Percentiles rank a stretch among this genome's conserved stretches.
These are phyloP conservation scores for Diaporthe destruens DNA, from an alignment of 2,329 filamentous ascomycete species.

Conservation along the genomic window DNA sequence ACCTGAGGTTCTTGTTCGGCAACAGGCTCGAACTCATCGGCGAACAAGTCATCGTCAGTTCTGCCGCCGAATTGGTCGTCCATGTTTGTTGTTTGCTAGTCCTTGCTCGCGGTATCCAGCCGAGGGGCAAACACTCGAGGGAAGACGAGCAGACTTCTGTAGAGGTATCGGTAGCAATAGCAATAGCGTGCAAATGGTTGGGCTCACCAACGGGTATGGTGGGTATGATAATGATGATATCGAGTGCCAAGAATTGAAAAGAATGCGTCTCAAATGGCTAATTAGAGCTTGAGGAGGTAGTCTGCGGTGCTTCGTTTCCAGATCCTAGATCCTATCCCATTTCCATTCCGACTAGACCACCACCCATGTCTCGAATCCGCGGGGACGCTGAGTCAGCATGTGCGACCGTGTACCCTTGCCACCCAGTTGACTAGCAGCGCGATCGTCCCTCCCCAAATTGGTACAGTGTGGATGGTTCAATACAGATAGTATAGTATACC, in stretches of 20 bases:
- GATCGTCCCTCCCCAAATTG: not conserved
- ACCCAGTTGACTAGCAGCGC: not conserved
- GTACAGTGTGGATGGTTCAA: not conserved
- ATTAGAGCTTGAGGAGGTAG: not conserved
- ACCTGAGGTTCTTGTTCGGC: slow-evolving; percentile 43
- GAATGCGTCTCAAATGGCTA: slow-evolving; percentile 26
- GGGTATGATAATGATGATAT: not conserved
- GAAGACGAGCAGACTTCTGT: not conserved
- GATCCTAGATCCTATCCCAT: slow-evolving; percentile 20
- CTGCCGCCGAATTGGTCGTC: slow-evolving; percentile 72
- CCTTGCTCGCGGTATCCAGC: slow-evolving; percentile 1
- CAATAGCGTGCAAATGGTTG: not conserved
- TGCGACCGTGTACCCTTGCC: not conserved
- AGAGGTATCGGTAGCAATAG: not conserved
- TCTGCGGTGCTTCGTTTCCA: not conserved
- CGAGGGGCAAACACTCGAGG: slow-evolving; percentile 20
- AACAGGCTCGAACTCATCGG: slow-evolving; percentile 72
- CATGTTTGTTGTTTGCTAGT: slow-evolving; percentile 54
- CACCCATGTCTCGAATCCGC: slow-evolving; percentile 24
- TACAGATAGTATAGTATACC: not conserved
- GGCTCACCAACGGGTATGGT: slow-evolving; percentile 2
- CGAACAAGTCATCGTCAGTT: slow-evolving; percentile 73
- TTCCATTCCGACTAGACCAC: slow-evolving; percentile 14
- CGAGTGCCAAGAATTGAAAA: slow-evolving; percentile 2
- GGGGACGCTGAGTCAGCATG: slow-evolving; percentile 23